Evolutionary conservation across 768 basidiomycete species (phyloP).

Genomic region (Podaxis sp.): DNA sequence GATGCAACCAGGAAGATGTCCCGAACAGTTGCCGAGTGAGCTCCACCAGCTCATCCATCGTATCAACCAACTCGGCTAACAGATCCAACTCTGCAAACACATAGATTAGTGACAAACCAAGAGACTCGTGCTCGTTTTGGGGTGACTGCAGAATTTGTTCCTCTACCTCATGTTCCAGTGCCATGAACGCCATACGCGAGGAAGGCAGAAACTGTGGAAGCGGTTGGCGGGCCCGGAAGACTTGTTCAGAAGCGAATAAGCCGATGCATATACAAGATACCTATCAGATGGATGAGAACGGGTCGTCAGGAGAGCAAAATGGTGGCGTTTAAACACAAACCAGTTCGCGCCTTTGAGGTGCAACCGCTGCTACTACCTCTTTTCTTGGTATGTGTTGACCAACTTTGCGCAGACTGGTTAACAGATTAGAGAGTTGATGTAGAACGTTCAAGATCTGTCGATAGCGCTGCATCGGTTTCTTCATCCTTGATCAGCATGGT

Average conservation of each 20-base stretch:
- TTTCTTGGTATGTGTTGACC: conserved; percentile 41
- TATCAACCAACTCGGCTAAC: conserved; percentile 35
- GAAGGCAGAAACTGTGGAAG: conserved; percentile 49
- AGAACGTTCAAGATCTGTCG: conserved; percentile 30
- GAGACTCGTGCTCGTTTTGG: conserved; percentile 20
- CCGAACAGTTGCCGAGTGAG: conserved; percentile 39
- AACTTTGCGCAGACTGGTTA: conserved; percentile 43
- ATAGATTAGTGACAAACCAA: conserved; percentile 35
- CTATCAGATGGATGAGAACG: conserved; percentile 3
- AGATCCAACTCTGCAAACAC: conserved; percentile 40
- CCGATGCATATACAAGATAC: conserved; percentile 42
- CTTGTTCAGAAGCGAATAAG: conserved; percentile 46
- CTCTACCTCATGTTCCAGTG: conserved; percentile 29
- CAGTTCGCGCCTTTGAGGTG: conserved; percentile 38
- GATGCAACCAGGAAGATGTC: conserved; percentile 37
- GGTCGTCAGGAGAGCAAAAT: background rate
- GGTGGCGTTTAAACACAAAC: background rate
- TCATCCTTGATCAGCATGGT: background rate
- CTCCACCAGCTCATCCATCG: conserved; percentile 36
- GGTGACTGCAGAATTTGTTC: conserved; percentile 22
- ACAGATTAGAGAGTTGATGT: conserved; percentile 37
- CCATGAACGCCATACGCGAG: conserved; percentile 32
- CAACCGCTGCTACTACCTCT: conserved; percentile 34
- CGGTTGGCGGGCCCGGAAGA: conserved; percentile 40
- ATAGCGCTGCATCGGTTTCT: conserved; percentile 47